Conservation (phyloP, 179 eudicot genomes). For the Corrigiola litoralis region DNA sequence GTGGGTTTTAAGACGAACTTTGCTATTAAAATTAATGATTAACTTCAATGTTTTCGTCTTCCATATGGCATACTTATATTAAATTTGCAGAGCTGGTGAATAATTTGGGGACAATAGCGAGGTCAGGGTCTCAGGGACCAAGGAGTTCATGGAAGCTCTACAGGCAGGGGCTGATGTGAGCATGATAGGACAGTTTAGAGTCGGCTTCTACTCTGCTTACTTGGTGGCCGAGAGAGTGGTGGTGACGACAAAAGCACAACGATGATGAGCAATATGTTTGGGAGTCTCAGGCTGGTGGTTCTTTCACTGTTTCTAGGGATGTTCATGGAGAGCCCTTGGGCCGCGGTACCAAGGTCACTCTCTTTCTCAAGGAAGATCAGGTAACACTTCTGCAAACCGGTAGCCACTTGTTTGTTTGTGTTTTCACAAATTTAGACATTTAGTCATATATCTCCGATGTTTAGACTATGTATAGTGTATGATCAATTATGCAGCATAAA, state of each 20-base stretch:
- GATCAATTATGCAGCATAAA: too few relatives aligned
- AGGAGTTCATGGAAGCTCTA: conserved; percentile 51
- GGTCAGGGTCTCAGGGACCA: conserved; percentile 55
- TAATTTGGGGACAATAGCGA: conserved; percentile 50
- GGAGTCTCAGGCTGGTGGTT: conserved; percentile 79
- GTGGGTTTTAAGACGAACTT: too few relatives aligned
- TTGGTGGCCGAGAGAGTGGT: conserved; percentile 50
- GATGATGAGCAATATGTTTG: conserved; percentile 70
- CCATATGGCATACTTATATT: too few relatives aligned
- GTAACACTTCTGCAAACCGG: too few relatives aligned
- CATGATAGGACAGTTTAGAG: conserved; percentile 56
- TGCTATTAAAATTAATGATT: too few relatives aligned
- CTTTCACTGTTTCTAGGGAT: conserved; percentile 65
- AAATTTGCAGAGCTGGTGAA: conserved; percentile 46
- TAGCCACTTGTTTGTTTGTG: too few relatives aligned
- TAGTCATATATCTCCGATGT: too few relatives aligned
- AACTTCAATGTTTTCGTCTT: too few relatives aligned
- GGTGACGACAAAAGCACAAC: conserved; percentile 64
- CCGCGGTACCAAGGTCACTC: conserved; percentile 63
- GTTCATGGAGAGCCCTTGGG: conserved; percentile 52
- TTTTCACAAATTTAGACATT: too few relatives aligned
- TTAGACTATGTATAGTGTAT: too few relatives aligned
- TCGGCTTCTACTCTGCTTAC: conserved; percentile 53
- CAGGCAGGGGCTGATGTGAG: conserved; percentile 56
- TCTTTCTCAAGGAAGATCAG: conserved; percentile 60